Conservation (phyloP, 2,329 filamentous ascomycete genomes). For the Aspergillus sp. region DNA sequence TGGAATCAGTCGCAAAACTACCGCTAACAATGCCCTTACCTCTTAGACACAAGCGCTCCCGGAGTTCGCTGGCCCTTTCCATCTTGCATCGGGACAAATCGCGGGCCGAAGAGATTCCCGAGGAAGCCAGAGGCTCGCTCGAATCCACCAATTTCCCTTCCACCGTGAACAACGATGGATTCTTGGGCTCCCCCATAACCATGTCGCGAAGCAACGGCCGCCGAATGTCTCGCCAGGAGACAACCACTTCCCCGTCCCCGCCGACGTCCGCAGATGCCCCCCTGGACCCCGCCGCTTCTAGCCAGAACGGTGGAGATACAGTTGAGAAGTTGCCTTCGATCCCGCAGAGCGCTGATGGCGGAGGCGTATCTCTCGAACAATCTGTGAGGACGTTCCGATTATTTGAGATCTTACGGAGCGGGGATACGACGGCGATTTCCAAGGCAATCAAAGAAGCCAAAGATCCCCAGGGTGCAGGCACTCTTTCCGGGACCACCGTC, state of each 20-base stretch:
- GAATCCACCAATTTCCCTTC: conserved; percentile 20
- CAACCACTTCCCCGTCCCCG: conserved; percentile 9
- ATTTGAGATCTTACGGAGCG: conserved; percentile 84
- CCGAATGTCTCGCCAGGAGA: conserved; percentile 23
- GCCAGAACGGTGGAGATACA: conserved; percentile 15
- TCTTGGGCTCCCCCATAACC: conserved; percentile 14
- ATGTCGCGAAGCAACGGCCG: conserved; percentile 24
- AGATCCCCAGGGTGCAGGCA: conserved; percentile 45
- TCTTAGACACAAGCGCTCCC: conserved; percentile 47
- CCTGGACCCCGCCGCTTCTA: conserved; percentile 22
- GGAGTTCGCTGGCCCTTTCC: conserved; percentile 48
- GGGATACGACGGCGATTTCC: conserved; percentile 83
- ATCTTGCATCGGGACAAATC: conserved; percentile 48
- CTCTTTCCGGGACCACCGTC: conserved; percentile 67
- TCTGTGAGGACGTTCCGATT: conserved; percentile 91
- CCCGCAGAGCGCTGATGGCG: conserved; percentile 22
- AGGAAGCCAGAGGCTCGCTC: conserved; percentile 21
- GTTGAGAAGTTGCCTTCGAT: conserved; percentile 29
- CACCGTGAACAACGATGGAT: conserved; percentile 7
- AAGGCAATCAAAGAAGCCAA: conserved; percentile 62
- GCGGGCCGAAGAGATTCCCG: conserved; percentile 36
- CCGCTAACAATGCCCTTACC: conserved; percentile 20
- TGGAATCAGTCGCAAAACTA: neutral
- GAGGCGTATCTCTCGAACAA: conserved; percentile 65
- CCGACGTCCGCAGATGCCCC: conserved; percentile 16